phyloP scores from a whole-genome alignment of 352 stramenopile species.

The Phytophthora europaea region DNA sequence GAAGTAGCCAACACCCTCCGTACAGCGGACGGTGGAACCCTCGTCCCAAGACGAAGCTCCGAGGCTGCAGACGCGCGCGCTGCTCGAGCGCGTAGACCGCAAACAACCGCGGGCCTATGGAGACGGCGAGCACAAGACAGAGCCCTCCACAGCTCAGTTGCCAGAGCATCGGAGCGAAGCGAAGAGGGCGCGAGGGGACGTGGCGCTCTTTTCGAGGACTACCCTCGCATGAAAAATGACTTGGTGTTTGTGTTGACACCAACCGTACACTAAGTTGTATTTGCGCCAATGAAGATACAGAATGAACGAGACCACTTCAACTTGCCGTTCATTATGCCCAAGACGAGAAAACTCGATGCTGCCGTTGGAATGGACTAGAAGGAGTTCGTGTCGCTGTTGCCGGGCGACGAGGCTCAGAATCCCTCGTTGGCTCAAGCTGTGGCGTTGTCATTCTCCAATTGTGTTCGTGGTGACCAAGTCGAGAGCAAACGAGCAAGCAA shows the following conservation, averaged over 20 bases:
- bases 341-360: constrained; percentile 5
- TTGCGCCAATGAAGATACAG: constrained; percentile 2
- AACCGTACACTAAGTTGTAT: not conserved
- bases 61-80: constrained; percentile 1
- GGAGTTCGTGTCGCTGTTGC: not conserved
- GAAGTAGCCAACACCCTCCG: constrained; percentile 22
- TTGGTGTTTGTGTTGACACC: constrained; percentile 15
- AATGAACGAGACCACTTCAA: constrained; percentile 22
- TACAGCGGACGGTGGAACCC: constrained; percentile 46
- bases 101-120: constrained; percentile 16
- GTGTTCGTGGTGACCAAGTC: constrained; percentile 24
- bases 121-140: constrained; percentile 22
- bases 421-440: not conserved
- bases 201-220: constrained; percentile 13
- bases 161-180: constrained; percentile 29
- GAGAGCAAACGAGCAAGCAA: constrained; percentile 10
- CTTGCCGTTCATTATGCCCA: not conserved
- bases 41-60: constrained; percentile 32
- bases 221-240: not conserved
- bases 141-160: constrained; percentile 21
- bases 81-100: constrained; percentile 26
- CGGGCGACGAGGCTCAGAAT: constrained; percentile 7
- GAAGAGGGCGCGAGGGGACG: constrained; percentile 5
- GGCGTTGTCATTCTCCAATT: constrained; percentile 40
- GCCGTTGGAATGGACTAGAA: constrained; percentile 16